Evolutionary conservation across 495 filamentous ascomycete species (phyloP), one percentile per base, ranked within the genome.

Genomic region (Podospora anserina): DNA sequence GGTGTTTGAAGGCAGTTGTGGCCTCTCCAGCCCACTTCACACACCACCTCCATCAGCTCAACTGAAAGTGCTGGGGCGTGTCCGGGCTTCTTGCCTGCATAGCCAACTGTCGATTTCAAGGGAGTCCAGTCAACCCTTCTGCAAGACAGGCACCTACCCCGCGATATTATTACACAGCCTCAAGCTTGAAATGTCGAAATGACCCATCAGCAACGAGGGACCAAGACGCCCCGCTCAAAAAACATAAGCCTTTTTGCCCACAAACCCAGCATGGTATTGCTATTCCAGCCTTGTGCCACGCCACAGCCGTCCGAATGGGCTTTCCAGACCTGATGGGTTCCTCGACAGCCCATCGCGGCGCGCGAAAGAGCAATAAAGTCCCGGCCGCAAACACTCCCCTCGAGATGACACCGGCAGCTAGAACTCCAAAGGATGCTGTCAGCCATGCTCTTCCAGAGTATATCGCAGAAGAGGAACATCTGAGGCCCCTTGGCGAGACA

Each of bases 401-500:
- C 39, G 39, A 59, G 20, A 65, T 70, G 13, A 26, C 67, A 5
- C 15, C 58, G 1, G 64, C 68, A 55, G 28, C 66, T 0, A 30
- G 65, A 15, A 20, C 61, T 55, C 49, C 63, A 60, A 54, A 68
- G 0, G n/a, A 66, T 18, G 19, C 58, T 61, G 39, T 58, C 30
- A 63, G 61, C 19, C 32, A 34, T 11, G 39, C 64, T 57, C 53
- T 55, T n/a, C 73, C 75, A 39, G 78, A 78, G 67, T 82, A 80
- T 66, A 83, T 85, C 68, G 72, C 73, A n/a, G 82, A 84, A 53
- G 81, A 82, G 65, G 70, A 79, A 5, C 78, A 87, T 54, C 77
- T 86, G 3, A 63, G 63, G 30, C 74, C 78, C 5, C 70, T 78
- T 63, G 69, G 75, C 4, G 72, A 77, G 66, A 84, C 88, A n/a